Conservation (phyloP, 805 yeast species). For the Ogataea wickerhamii region DNA sequence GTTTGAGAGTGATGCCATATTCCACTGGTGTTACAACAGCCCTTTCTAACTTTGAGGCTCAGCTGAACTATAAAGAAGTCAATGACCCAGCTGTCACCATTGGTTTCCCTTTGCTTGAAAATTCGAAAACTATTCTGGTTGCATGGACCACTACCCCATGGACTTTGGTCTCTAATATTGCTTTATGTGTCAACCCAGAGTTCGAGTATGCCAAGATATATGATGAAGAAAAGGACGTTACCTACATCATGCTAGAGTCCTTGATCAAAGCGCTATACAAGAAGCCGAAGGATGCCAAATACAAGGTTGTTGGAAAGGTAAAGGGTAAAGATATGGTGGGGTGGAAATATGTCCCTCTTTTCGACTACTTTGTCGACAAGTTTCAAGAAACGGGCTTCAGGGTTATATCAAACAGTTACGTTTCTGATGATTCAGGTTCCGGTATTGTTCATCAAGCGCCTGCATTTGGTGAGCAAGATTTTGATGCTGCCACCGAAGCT, state of each 20-base stretch:
- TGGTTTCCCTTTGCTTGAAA: constrained; percentile 77
- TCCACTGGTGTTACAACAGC: constrained; percentile 98
- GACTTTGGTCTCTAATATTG: constrained; percentile 95
- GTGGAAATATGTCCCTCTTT: constrained; percentile 75
- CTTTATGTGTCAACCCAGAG: constrained; percentile 85
- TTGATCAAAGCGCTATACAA: constrained; percentile 83
- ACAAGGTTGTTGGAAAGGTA: constrained; percentile 73
- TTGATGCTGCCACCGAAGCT: constrained; percentile 66
- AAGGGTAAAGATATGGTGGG: constrained; percentile 81
- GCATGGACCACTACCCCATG: constrained; percentile 99
- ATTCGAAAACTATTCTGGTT: constrained; percentile 77
- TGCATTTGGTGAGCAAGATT: constrained; percentile 99
- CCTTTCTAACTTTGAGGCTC: constrained; percentile 95
- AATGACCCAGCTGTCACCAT: constrained; percentile 94
- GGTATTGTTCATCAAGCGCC: constrained; percentile 99
- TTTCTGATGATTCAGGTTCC: constrained; percentile 93
- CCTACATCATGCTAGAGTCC: constrained; percentile 81
- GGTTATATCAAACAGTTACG: constrained; percentile 80
- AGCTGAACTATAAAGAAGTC: constrained; percentile 96
- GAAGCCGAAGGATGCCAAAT: constrained; percentile 90
- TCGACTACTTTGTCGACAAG: constrained; percentile 71
- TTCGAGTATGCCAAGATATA: constrained; percentile 88
- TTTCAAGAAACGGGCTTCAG: constrained; percentile 77
- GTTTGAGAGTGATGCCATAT: constrained; percentile 97
- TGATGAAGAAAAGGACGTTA: constrained; percentile 79